Base-by-base conservation (phyloP, 1,139 yeast species). In the Arxiozyma bovina region DNA sequence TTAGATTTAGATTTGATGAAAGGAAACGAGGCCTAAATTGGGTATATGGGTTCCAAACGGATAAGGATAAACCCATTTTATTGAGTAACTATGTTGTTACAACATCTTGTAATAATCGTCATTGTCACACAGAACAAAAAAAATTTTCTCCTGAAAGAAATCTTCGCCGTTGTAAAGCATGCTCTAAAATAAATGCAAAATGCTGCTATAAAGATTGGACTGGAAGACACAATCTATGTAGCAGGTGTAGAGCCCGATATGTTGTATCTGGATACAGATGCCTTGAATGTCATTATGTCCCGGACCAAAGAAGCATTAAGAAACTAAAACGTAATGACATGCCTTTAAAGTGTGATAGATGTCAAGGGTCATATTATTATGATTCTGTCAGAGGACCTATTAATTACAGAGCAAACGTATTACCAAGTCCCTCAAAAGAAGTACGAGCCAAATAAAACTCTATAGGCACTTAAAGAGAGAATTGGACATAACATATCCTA, bases 121-220 rank as follows among this genome's bases (percentile, higher is more conserved):
- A 54, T 44, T 63, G 67, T 42, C 51, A 53, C 22, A 53, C 55
- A 18, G 66, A 63, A 42, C 60, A 61, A 42, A 58, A 54, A 3
- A 57, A 54, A 40, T 40, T 54, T 30, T 51, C 58, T 2, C 53
- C 54, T 9, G 57, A 57, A 9, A 61, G 57, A 27, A 56, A 56
- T 43, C 50, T 61, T 18, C 62, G 63, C 25, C 58, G 59, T 42
- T 63, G 67, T 49, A 53, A 58, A 45, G 64, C 66, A 6, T 63
- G 67, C 42, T 59, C 63, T 2, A 57, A 60, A n/a, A 56, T 58
- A 27, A 66, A 66, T 22, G 60, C 60, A 0, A 56, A 61, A 47
- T 60, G 62, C 42, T 63, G 58, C 47, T 63, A 63, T 50, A 59
- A 58, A 25, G 66, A 63, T 53, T 63, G 66, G 66, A 55, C 63